phyloP scores from a whole-genome alignment of 768 basidiomycete species.

The Suillus spraguei region DNA sequence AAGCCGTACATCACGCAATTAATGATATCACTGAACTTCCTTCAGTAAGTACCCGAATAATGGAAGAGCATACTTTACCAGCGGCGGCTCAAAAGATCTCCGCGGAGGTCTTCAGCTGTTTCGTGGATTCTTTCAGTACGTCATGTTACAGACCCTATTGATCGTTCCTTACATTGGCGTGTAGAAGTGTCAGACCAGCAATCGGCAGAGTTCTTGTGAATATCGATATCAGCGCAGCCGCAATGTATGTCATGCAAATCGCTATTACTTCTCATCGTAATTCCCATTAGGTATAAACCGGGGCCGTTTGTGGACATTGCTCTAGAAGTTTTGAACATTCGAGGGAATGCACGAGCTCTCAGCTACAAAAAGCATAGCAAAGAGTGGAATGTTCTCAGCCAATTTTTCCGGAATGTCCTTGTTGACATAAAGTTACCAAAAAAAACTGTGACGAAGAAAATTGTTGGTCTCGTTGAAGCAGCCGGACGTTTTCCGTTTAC shows the following conservation, averaged over 20 bases:
- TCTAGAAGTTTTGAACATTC: conserved; percentile 33
- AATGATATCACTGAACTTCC: background rate
- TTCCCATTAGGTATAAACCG: conserved; percentile 26
- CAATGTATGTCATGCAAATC: conserved; percentile 37
- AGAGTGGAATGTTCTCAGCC: conserved; percentile 37
- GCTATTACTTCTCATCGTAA: background rate
- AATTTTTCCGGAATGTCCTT: conserved; percentile 39
- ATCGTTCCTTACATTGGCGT: background rate
- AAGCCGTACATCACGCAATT: conserved; percentile 16
- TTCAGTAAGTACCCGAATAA: conserved; percentile 48
- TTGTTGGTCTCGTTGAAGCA: conserved; percentile 38
- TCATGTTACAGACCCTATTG: background rate
- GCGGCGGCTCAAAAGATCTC: conserved; percentile 28
- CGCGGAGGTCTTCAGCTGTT: conserved; percentile 46
- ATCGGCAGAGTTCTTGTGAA: conserved; percentile 45
- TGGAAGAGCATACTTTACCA: conserved; percentile 46
- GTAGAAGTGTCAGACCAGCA: conserved; percentile 50
- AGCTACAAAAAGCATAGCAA: conserved; percentile 20
- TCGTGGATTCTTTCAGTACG: conserved; percentile 54
- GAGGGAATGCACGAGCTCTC: conserved; percentile 27
- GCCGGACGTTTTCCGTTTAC: conserved; percentile 45
- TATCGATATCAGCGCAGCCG: conserved; percentile 48
- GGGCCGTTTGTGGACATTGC: conserved; percentile 34
- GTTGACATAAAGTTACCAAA: conserved; percentile 25
- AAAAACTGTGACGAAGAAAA: conserved; percentile 34